Percentiles rank a stretch among this genome's conserved stretches.
These are phyloP conservation scores for Pseudofabraea citricarpa DNA, from an alignment of 2,329 filamentous ascomycete genomes.

Conservation along the genomic window DNA sequence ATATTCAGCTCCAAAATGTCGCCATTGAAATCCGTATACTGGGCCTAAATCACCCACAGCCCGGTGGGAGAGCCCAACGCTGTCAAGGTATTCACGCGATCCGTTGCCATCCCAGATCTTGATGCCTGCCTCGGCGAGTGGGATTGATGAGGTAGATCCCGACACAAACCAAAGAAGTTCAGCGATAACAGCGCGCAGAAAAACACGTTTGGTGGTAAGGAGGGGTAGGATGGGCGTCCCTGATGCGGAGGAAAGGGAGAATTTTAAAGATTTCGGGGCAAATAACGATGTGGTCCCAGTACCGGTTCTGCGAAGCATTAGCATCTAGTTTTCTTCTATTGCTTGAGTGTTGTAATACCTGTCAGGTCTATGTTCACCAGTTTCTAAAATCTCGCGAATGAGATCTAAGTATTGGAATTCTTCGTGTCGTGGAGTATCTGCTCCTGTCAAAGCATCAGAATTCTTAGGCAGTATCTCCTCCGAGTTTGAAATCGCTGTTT, in stretches of 20 bases:
- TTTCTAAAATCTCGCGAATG: conserved; percentile 75
- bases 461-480: conserved; percentile 2
- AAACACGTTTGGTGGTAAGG: conserved; percentile 95
- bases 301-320: conserved; percentile 61
- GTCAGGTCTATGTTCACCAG: conserved; percentile 86
- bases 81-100: conserved; percentile 83
- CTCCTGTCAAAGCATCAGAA: not conserved
- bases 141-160: conserved; percentile 73
- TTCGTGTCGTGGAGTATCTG: conserved; percentile 54
- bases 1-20: conserved; percentile 94
- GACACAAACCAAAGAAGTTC: conserved; percentile 96
- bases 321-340: conserved; percentile 2
- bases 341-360: conserved; percentile 44
- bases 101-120: conserved; percentile 99
- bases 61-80: conserved; percentile 73
- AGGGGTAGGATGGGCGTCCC: conserved; percentile 72
- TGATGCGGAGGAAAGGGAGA: conserved; percentile 64
- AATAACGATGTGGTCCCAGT: conserved; percentile 91
- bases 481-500: conserved; percentile 7
- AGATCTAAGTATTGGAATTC: conserved; percentile 92
- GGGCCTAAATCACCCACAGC: conserved; percentile 87
- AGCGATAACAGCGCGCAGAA: conserved; percentile 80
- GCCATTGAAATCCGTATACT: conserved; percentile 98
- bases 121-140: conserved; percentile 74
- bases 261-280: conserved; percentile 80